These are phyloP conservation scores for Sporothrix phasma DNA, from an alignment of 2,329 filamentous ascomycete species.

Conservation along the genomic window DNA sequence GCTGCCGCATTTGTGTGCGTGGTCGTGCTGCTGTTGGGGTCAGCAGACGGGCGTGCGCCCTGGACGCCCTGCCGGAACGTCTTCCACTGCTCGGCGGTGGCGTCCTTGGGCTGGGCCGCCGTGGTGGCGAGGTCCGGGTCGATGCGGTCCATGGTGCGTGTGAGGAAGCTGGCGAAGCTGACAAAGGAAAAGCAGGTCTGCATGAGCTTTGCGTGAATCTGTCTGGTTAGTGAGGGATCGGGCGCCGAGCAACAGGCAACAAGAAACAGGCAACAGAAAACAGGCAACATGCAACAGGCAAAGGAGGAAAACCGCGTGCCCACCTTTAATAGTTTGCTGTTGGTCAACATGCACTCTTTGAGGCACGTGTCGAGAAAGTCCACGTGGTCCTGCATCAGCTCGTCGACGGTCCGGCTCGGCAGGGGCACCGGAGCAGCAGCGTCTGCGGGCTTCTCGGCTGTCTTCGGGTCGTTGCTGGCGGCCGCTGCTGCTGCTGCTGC, in stretches of 20 bases:
- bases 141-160: constrained; percentile 71
- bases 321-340: constrained; percentile 86
- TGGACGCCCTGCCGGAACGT: constrained; percentile 41
- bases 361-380: constrained; percentile 96
- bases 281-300: neutral
- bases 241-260: no score
- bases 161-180: constrained; percentile 76
- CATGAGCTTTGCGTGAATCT: constrained; percentile 98
- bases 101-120: constrained; percentile 47
- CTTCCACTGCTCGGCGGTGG: constrained; percentile 52
- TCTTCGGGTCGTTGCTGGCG: constrained; percentile 14
- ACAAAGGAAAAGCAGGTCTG: constrained; percentile 93
- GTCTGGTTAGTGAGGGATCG: neutral
- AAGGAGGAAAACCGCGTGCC: neutral
- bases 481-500: constrained; percentile 18
- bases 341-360: constrained; percentile 98
- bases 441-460: constrained; percentile 17
- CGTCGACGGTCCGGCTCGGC: constrained; percentile 69
- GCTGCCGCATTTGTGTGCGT: constrained; percentile 18
- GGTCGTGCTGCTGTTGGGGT: constrained; percentile 24
- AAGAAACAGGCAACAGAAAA: neutral
- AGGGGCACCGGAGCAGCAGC: neutral
- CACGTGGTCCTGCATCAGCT: constrained; percentile 97
- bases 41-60: constrained; percentile 29
- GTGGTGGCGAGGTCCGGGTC: constrained; percentile 64